These are phyloP conservation scores for Kernera saxatilis DNA, from an alignment of 345 rosid species.

Conservation along the genomic window DNA sequence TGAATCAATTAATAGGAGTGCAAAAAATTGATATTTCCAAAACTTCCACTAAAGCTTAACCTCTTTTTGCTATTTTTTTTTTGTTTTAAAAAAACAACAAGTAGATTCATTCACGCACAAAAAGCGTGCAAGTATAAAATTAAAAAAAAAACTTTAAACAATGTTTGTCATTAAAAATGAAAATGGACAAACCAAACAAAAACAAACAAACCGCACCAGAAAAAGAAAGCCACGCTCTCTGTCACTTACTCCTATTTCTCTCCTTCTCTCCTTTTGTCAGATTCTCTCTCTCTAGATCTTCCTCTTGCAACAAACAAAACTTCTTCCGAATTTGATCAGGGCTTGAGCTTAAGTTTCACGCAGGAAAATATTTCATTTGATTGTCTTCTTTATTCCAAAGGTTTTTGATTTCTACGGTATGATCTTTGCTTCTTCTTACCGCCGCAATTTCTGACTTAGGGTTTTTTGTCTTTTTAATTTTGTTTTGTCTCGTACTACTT, in stretches of 20 bases:
- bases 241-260: constrained; percentile 26
- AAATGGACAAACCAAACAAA: constrained; percentile 24
- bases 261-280: not conserved
- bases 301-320: not conserved
- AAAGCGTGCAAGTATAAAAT: constrained; percentile 11
- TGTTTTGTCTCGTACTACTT: not conserved
- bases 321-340: not conserved
- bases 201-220: constrained; percentile 35
- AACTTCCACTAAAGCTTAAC: constrained; percentile 16
- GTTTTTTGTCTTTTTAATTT: not conserved
- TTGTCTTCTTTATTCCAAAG: not conserved
- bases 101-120: constrained; percentile 17
- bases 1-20: not conserved
- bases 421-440: constrained; percentile 1
- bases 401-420: constrained; percentile 17
- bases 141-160: not conserved
- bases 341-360: not conserved
- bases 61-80: constrained; percentile 5
- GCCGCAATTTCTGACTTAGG: constrained; percentile 23
- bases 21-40: not conserved
- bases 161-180: constrained; percentile 5
- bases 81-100: not conserved
- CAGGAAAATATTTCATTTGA: not conserved
- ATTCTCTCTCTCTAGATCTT: constrained; percentile 6
- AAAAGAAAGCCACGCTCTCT: constrained; percentile 33